These are phyloP conservation scores for Stenogyne calaminthoides DNA, from an alignment of 305 asterid genomes.

Conservation along the genomic window DNA sequence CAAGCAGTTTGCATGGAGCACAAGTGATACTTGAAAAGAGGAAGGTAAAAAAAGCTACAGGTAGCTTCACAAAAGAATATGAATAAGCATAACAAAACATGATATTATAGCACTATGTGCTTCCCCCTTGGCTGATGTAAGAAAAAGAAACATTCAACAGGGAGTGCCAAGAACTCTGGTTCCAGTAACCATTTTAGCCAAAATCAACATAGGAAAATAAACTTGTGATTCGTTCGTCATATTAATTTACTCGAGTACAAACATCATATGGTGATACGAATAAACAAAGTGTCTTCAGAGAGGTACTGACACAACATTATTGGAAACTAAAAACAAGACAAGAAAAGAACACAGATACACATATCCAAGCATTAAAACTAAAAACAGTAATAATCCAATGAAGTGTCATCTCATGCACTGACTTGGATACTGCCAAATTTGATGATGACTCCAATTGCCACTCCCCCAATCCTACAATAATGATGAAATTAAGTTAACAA, in stretches of 20 bases:
- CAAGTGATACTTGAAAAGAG: slow-evolving; percentile 1
- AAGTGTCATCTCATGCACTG: slow-evolving; percentile 33
- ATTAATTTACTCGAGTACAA: not conserved
- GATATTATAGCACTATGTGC: not conserved
- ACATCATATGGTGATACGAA: slow-evolving; percentile 1
- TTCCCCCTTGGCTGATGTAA: slow-evolving; percentile 10
- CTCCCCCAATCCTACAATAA: slow-evolving; percentile 79
- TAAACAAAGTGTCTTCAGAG: not conserved
- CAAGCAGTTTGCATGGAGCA: slow-evolving; percentile 4
- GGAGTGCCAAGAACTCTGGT: slow-evolving; percentile 4
- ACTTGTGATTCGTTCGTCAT: not conserved
- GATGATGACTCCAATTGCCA: slow-evolving; percentile 80
- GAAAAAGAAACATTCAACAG: slow-evolving; percentile 20
- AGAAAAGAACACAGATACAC: not conserved
- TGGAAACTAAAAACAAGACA: slow-evolving; percentile 21
- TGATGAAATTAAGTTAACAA: slow-evolving; percentile 21
- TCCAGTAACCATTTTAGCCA: slow-evolving; percentile 21
- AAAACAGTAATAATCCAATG: slow-evolving; percentile 10
- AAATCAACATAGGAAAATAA: slow-evolving; percentile 11
- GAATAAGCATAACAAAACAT: not conserved
- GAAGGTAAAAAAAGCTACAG: slow-evolving; percentile 7
- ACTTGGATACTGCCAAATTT: slow-evolving; percentile 83
- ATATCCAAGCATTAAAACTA: slow-evolving; percentile 23
- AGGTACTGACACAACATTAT: slow-evolving; percentile 20
- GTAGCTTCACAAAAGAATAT: not conserved